Evolutionary conservation across 225 moss, liverwort and hornwort species (phyloP).

Genomic region (Physcomitrium patens): DNA sequence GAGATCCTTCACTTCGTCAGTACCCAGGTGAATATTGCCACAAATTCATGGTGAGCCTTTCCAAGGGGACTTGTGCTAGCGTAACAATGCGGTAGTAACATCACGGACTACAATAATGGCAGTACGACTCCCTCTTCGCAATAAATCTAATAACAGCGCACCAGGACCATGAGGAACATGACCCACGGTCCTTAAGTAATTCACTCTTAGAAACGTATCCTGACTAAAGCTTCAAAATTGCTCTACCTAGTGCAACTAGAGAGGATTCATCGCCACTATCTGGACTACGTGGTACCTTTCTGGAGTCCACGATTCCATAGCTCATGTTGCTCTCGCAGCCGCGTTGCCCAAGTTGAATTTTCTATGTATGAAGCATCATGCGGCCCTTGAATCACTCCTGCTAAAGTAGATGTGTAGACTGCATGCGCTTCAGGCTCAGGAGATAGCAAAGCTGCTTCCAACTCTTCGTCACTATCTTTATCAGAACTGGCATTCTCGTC

Average conservation of each 20-base stretch:
- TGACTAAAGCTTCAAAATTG: not conserved
- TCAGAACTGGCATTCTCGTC: conserved; percentile 29
- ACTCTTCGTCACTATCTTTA: conserved; percentile 30
- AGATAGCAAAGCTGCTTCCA: conserved; percentile 52
- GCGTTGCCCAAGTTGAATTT: conserved; percentile 51
- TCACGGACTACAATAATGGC: conserved; percentile 2
- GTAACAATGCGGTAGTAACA: conserved; percentile 2
- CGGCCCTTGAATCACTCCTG: conserved; percentile 38
- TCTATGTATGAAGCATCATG: conserved; percentile 37
- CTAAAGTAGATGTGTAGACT: conserved; percentile 45
- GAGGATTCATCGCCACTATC: conserved; percentile 8
- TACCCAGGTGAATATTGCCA: not conserved
- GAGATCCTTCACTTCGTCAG: not conserved
- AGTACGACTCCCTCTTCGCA: not conserved
- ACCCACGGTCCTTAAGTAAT: not conserved
- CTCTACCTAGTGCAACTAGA: not conserved
- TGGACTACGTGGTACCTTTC: conserved; percentile 29
- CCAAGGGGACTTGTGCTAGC: not conserved
- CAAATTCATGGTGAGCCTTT: not conserved
- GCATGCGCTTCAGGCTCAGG: conserved; percentile 43
- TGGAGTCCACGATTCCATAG: conserved; percentile 39
- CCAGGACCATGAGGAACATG: not conserved
- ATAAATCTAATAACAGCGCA: not conserved
- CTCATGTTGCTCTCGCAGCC: conserved; percentile 47
- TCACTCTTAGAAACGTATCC: not conserved